Percentiles rank a stretch among this genome's conserved stretches.
These are phyloP conservation scores for Ogataea hybrid DNA, from an alignment of 1,139 yeast genomes.

Conservation along the genomic window DNA sequence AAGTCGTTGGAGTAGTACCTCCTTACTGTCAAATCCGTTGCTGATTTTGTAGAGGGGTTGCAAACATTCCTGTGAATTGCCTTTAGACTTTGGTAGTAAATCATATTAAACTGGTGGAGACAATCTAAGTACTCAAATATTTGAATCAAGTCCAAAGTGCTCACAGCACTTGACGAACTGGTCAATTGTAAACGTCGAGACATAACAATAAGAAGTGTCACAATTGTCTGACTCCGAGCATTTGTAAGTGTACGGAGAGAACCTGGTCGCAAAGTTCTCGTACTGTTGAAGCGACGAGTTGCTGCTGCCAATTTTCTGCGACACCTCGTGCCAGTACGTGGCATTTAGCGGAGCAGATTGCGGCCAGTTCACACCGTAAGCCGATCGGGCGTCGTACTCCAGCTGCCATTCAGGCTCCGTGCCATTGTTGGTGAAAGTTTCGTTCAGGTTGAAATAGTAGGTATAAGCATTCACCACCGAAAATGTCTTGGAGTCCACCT, in stretches of 20 bases:
- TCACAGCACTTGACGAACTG: constrained; percentile 28
- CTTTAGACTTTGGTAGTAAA: too few relatives aligned
- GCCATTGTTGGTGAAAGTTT: constrained; percentile 47
- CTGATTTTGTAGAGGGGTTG: too few relatives aligned
- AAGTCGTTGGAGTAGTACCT: too few relatives aligned
- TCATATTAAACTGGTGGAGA: neutral
- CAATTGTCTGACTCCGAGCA: constrained; percentile 40
- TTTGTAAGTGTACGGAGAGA: constrained; percentile 48
- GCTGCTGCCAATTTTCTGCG: constrained; percentile 27
- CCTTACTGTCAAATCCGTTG: too few relatives aligned
- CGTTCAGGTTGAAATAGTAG: constrained; percentile 52
- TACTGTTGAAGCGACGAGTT: constrained; percentile 30
- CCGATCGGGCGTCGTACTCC: constrained; percentile 54
- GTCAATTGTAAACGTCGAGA: constrained; percentile 34
- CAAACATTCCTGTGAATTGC: too few relatives aligned
- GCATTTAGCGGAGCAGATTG: constrained; percentile 51
- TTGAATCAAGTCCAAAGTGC: constrained; percentile 1
- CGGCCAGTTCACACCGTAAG: constrained; percentile 49
- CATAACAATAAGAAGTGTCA: constrained; percentile 43
- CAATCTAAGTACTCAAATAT: neutral
- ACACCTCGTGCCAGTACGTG: constrained; percentile 53
- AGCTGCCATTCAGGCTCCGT: constrained; percentile 53
- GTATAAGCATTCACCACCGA: constrained; percentile 59
- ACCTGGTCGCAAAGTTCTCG: constrained; percentile 47
- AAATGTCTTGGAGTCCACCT: constrained; percentile 62